Percentiles rank a stretch among this genome's conserved stretches.
Evolutionary conservation across 106 monocot genomes (phyloP).

Genomic region (Hemerocallis citrina): DNA sequence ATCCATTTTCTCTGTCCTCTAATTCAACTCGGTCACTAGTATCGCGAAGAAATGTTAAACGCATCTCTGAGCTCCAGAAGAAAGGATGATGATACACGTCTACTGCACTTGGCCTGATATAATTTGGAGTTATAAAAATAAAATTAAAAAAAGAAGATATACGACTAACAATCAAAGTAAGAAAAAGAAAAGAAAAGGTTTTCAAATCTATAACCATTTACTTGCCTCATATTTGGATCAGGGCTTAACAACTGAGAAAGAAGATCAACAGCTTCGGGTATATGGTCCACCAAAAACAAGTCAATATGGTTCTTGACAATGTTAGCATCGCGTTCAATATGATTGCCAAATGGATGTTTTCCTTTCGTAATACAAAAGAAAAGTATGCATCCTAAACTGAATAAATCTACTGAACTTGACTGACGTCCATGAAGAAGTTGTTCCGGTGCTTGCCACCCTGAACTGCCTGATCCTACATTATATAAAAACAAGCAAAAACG

Average conservation of each 20-base stretch:
- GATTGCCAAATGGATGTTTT: slow-evolving; percentile 82
- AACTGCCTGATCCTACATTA: slow-evolving; percentile 68
- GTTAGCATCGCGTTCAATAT: slow-evolving; percentile 81
- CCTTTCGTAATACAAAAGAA: slow-evolving; percentile 99
- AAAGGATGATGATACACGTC: slow-evolving; percentile 76
- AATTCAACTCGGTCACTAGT: slow-evolving; percentile 80
- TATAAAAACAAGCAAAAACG: slow-evolving; percentile 7
- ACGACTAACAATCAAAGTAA: neutral
- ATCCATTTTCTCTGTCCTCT: slow-evolving; percentile 70
- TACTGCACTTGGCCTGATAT: slow-evolving; percentile 56
- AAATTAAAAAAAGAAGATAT: too few species aligned
- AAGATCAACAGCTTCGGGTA: slow-evolving; percentile 92
- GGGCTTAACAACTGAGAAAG: slow-evolving; percentile 49
- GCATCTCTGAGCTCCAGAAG: slow-evolving; percentile 76
- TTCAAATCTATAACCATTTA: neutral
- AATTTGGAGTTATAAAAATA: too few species aligned
- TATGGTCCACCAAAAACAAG: slow-evolving; percentile 85
- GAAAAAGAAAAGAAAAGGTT: neutral
- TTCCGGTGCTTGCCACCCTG: slow-evolving; percentile 99
- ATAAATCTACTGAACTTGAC: slow-evolving; percentile 85
- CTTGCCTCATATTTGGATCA: slow-evolving; percentile 60
- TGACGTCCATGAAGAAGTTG: slow-evolving; percentile 83
- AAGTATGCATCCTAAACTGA: slow-evolving; percentile 93
- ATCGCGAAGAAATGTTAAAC: slow-evolving; percentile 86
- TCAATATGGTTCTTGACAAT: slow-evolving; percentile 77